Evolutionary conservation across 163 green algal species (phyloP), one percentile per base, ranked within the genome.

Genomic region (Scenedesmus sp.): DNA sequence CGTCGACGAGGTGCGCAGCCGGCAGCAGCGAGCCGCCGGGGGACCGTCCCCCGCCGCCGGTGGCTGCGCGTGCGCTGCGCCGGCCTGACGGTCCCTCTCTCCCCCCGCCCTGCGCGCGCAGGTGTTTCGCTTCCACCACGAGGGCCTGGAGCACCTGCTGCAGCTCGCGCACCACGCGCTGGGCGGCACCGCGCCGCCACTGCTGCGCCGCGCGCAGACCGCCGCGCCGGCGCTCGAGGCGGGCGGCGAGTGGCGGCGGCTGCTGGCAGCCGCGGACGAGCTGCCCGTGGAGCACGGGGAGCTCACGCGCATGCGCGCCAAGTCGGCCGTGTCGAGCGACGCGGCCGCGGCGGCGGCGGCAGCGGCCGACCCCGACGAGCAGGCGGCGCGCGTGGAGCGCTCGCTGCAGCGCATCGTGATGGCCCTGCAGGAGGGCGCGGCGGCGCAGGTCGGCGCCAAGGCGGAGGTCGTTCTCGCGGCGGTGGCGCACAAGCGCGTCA

Each of bases 71-170:
- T n/a, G n/a, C n/a, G n/a, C n/a, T n/a, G n/a, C n/a, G n/a, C n/a
- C n/a, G n/a, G n/a, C n/a, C n/a, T n/a, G n/a, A n/a, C n/a, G n/a
- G n/a, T n/a, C n/a, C n/a, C n/a, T n/a, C n/a, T n/a, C n/a, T n/a
- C n/a, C n/a, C 7, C 39, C 39, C 10, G 39, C 39, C 7, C 39
- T 33, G 29, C 22, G n/a, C 28, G n/a, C 42, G 36, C 63, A 72
- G 63, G 63, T 72, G 4, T 45, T 72, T 13, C 29, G 63, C 15
- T 31, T 31, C 63, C 63, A 72, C 24, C 63, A 72, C 20, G 63
- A 72, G 63, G 63, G 42, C 18, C 14, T 72, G 18, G 63, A 72
- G 63, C 63, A 72, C 24, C 63, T 72, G 26, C 13, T 72, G 63
- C 63, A 72, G 13, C 63, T 72, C 6, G n/a, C 36, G 13, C 42